These are phyloP conservation scores for Gigaspora rosea DNA, from an alignment of 192 early-diverging fungal species.

Conservation along the genomic window DNA sequence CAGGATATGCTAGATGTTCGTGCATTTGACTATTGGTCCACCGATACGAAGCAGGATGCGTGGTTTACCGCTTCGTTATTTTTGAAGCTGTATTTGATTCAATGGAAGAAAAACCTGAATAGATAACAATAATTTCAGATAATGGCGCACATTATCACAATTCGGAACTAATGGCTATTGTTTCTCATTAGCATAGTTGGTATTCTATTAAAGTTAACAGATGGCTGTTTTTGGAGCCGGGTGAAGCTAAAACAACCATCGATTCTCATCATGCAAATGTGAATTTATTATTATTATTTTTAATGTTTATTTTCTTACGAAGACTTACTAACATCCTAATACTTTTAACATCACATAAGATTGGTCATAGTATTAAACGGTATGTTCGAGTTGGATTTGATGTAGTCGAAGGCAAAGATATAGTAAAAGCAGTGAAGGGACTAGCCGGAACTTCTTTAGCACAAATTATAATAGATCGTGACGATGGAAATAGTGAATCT, in stretches of 20 bases:
- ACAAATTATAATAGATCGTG: constrained; percentile 2
- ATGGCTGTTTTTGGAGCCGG: constrained; percentile 9
- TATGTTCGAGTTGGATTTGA: no score
- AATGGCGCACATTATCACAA: constrained; percentile 13
- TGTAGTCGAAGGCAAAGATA: not conserved
- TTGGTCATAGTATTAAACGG: no score
- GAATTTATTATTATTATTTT: not conserved
- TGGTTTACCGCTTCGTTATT: not conserved
- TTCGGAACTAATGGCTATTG: not conserved
- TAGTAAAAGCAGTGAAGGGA: not conserved
- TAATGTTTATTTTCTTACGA: not conserved
- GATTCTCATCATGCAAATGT: not conserved
- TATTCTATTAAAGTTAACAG: not conserved
- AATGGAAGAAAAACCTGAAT: constrained; percentile 9
- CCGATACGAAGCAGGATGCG: not conserved
- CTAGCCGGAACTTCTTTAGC: constrained; percentile 3
- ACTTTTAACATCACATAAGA: no score
- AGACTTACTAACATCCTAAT: no score
- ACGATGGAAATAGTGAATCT: not conserved
- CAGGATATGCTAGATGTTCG: not conserved
- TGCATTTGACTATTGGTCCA: not conserved
- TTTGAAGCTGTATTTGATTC: not conserved
- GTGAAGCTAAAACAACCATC: not conserved
- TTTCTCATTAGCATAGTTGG: not conserved
- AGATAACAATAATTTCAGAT: constrained; percentile 5